phyloP scores from a whole-genome alignment of 768 basidiomycete genomes.

The Crassisporium funariophilum region DNA sequence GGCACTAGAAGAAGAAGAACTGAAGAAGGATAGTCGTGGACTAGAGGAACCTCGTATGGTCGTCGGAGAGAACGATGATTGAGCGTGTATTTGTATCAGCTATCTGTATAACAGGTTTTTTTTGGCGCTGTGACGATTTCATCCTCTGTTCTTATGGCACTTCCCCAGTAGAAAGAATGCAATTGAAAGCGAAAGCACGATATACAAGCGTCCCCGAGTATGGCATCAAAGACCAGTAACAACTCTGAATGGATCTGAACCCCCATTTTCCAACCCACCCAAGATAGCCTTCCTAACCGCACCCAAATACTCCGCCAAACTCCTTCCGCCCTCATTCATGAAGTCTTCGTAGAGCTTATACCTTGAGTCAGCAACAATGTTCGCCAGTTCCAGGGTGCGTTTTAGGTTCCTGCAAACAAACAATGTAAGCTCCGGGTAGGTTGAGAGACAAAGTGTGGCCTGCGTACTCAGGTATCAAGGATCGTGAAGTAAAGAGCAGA shows the following conservation, averaged over 20 bases:
- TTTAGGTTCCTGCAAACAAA: constrained; percentile 64
- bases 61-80: not conserved
- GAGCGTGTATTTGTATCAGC: too few species aligned
- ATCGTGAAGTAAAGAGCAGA: constrained; percentile 64
- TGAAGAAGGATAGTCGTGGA: constrained; percentile 37
- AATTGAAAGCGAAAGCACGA: not conserved
- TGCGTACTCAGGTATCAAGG: constrained; percentile 66
- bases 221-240: constrained; percentile 18
- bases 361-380: constrained; percentile 84
- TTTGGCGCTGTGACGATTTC: too few species aligned
- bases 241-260: constrained; percentile 74
- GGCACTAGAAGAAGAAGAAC: constrained; percentile 46
- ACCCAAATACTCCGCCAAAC: constrained; percentile 72
- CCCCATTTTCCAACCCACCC: constrained; percentile 70
- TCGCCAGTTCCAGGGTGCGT: constrained; percentile 74
- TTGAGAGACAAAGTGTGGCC: not conserved
- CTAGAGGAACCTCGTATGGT: constrained; percentile 30
- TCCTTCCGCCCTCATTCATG: constrained; percentile 57
- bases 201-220: not conserved
- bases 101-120: too few species aligned
- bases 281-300: constrained; percentile 74
- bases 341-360: constrained; percentile 89
- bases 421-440: not conserved
- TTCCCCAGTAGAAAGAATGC: not conserved
- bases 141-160: not conserved